These are phyloP conservation scores for Xerophyta viscosa DNA, from an alignment of 106 monocot species.

Conservation along the genomic window DNA sequence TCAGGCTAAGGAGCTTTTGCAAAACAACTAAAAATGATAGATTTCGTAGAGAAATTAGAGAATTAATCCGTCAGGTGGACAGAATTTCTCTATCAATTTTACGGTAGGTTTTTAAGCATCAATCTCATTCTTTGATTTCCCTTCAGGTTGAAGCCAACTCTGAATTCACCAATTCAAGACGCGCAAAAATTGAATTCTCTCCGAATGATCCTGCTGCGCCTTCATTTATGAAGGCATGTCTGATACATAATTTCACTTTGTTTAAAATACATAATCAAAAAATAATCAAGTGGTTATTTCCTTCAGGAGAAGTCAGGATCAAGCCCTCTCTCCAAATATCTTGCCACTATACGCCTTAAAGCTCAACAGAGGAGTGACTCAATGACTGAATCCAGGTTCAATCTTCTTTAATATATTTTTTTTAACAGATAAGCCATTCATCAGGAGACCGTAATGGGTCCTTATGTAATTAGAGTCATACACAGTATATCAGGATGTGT, in stretches of 20 bases:
- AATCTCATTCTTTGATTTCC: not conserved
- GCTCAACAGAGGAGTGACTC: constrained; percentile 62
- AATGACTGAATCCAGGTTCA: constrained; percentile 70
- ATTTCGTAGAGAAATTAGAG: constrained; percentile 69
- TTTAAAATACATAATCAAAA: no score
- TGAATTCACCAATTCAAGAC: constrained; percentile 56
- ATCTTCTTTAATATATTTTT: no score
- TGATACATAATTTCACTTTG: not conserved
- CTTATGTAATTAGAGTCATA: not conserved
- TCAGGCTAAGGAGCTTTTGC: constrained; percentile 73
- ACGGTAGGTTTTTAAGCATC: not conserved
- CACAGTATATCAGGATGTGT: no score
- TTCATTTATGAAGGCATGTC: constrained; percentile 59
- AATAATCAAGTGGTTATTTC: constrained; percentile 1
- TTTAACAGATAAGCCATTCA: no score
- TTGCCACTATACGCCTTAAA: constrained; percentile 39
- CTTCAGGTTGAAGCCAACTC: constrained; percentile 64
- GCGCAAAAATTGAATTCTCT: constrained; percentile 37
- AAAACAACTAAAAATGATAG: constrained; percentile 58
- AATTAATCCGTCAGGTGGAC: constrained; percentile 71
- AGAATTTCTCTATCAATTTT: not conserved
- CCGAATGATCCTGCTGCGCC: constrained; percentile 47
- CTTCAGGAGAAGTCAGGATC: constrained; percentile 48
- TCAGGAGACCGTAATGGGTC: not conserved
- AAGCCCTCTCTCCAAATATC: constrained; percentile 66